phyloP scores from a whole-genome alignment of 2,329 filamentous ascomycete genomes.

The Claviceps sp. region DNA sequence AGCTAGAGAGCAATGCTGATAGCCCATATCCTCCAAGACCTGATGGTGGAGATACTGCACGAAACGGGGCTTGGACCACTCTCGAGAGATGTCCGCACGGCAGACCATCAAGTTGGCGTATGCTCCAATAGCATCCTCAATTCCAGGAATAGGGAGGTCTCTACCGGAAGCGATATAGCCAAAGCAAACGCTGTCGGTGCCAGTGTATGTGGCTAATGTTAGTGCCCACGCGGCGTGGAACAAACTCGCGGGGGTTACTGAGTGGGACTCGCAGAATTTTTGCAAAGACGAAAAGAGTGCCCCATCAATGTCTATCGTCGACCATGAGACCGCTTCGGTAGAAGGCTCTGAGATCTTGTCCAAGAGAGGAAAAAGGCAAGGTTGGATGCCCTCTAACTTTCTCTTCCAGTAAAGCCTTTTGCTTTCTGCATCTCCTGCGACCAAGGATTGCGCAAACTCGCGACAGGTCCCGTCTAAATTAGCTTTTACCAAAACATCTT shows the following conservation, averaged over 20 bases:
- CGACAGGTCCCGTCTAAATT: conserved; percentile 2
- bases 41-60: conserved; percentile 25
- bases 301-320: not conserved
- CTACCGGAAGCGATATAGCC: conserved; percentile 40
- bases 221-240: conserved; percentile 40
- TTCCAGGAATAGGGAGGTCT: conserved; percentile 33
- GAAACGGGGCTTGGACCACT: conserved; percentile 16
- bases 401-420: conserved; percentile 7
- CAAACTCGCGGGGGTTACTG: conserved; percentile 33
- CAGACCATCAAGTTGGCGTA: conserved; percentile 44
- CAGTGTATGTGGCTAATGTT: conserved; percentile 33
- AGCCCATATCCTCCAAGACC: conserved; percentile 29
- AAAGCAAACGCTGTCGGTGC: conserved; percentile 34
- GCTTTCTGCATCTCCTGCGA: not conserved
- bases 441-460: conserved; percentile 2
- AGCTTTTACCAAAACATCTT: not conserved
- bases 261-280: conserved; percentile 23
- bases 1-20: conserved; percentile 36
- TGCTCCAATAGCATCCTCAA: conserved; percentile 34
- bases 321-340: not conserved
- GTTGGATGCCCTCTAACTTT: conserved; percentile 4
- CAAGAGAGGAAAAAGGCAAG: conserved; percentile 6
- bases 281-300: conserved; percentile 5
- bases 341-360: not conserved
- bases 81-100: conserved; percentile 23